Base-by-base conservation (phyloP, 768 basidiomycete species). In the Psilocybe azurescens region DNA sequence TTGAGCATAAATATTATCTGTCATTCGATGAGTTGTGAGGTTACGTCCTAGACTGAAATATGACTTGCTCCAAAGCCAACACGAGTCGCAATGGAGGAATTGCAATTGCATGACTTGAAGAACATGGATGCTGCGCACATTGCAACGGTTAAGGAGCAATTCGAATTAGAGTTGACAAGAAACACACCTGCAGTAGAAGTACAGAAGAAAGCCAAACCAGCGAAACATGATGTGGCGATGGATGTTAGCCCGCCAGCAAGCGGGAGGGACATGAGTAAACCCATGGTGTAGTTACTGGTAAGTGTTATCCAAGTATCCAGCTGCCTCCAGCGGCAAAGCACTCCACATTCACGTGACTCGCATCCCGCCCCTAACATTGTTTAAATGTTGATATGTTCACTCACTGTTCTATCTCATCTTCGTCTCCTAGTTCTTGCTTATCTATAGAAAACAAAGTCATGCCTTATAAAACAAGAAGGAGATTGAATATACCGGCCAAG, bases 41-140 rank as follows among this genome's bases (percentile, higher is more conserved):
- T 33, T 18, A 24, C 9, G 33, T 36, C 6, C 1, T 33, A 29
- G 13, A 16, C 11, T 10, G 52, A 13, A 5, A 6, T 28, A 54
- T 33, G 10, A 56, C 90, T 61, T 73, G 94, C 95, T 14, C 94
- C 95, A 76, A 95, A 97, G 36, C 96, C 96, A 60, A 98, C 90
- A 70, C 96, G 90, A 48, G 96, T 98, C 0, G 97, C 97, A 68
- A 99, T 98, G 0, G 95, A 97, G 8, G 95, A 97, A 73, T 99
- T 98, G 79, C 97, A 99, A 73, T 99, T 99, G 77, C 97, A 99
- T 33, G 93, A 95, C 81, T 97, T 98, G 85, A 89, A 95, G 79
- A 97, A 94, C 86, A 97, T 95, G 38, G 93, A 95, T 3, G 96
- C 95, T 89, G 77, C 69, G 67, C 51, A 49, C 46, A 48, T 28